These are phyloP conservation scores for Mycena chlorophos DNA, from an alignment of 768 basidiomycete genomes.

Conservation along the genomic window DNA sequence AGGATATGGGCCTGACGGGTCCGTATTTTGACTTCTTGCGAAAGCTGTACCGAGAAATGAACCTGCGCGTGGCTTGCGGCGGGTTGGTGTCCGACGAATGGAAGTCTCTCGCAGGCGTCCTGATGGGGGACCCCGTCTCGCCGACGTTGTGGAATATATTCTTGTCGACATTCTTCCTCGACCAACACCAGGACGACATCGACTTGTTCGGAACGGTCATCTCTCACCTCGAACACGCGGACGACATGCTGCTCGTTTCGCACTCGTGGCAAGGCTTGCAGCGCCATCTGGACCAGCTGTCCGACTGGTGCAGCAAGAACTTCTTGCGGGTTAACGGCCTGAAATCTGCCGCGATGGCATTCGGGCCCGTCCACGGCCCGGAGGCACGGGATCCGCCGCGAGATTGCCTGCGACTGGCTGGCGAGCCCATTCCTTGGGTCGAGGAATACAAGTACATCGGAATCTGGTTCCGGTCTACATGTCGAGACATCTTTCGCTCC, in stretches of 20 bases:
- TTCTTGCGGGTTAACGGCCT: conserved; percentile 25
- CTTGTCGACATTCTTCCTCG: conserved; percentile 21
- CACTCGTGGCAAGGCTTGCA: conserved; percentile 20
- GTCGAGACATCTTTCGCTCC: conserved; percentile 4
- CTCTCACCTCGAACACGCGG: conserved; percentile 29
- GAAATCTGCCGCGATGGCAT: conserved; percentile 22
- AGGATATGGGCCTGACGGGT: conserved; percentile 20
- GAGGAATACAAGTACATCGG: conserved; percentile 19
- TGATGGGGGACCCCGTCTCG: conserved; percentile 30
- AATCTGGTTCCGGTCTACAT: conserved; percentile 1
- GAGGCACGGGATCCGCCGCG: not conserved
- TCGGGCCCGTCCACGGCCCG: conserved; percentile 9
- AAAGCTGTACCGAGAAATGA: conserved; percentile 23
- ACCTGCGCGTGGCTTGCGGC: conserved; percentile 15
- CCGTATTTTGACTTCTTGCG: conserved; percentile 29
- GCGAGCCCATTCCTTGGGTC: not conserved
- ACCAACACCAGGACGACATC: conserved; percentile 19
- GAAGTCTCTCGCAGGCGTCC: conserved; percentile 25
- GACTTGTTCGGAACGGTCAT: conserved; percentile 8
- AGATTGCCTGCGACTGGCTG: not conserved
- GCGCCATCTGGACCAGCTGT: conserved; percentile 13
- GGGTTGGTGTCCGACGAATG: conserved; percentile 18
- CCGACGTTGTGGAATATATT: conserved; percentile 30
- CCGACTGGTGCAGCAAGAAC: conserved; percentile 24
- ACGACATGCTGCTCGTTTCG: conserved; percentile 28